Percentiles rank a stretch among this genome's conserved stretches.
These are phyloP conservation scores for Simplicillium sp. DNA, from an alignment of 2,329 filamentous ascomycete species.

Conservation along the genomic window DNA sequence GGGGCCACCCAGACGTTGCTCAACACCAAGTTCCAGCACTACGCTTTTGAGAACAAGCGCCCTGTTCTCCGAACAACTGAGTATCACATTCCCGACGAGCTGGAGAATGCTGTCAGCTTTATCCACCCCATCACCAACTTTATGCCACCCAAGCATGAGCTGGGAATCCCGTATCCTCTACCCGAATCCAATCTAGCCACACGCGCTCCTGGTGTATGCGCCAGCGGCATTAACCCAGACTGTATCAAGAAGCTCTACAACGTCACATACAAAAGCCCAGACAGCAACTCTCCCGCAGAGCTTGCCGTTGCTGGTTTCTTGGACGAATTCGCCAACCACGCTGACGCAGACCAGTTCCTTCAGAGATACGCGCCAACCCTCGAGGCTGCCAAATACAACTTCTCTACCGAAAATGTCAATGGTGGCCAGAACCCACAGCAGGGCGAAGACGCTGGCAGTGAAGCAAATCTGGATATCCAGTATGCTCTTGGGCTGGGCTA, in stretches of 20 bases:
- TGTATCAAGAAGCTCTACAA: conserved; percentile 37
- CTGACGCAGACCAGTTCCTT: conserved; percentile 30
- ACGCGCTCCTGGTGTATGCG: conserved; percentile 19
- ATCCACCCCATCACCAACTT: conserved; percentile 40
- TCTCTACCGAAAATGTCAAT: conserved; percentile 29
- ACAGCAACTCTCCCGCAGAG: conserved; percentile 22
- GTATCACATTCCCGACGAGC: conserved; percentile 31
- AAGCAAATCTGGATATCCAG: conserved; percentile 39
- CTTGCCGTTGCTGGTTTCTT: conserved; percentile 41
- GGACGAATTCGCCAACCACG: conserved; percentile 34
- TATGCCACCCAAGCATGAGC: conserved; percentile 28
- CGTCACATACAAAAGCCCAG: conserved; percentile 23
- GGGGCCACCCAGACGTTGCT: conserved; percentile 28
- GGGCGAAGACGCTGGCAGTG: conserved; percentile 24
- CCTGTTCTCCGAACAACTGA: conserved; percentile 32
- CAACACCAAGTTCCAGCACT: conserved; percentile 28
- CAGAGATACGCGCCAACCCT: conserved; percentile 23
- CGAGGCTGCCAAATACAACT: conserved; percentile 25
- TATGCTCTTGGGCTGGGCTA: conserved; percentile 36
- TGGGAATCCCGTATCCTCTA: conserved; percentile 3
- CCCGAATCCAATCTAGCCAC: conserved; percentile 8
- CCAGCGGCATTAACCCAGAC: conserved; percentile 21
- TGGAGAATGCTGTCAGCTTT: conserved; percentile 31
- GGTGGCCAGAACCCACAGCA: conserved; percentile 33
- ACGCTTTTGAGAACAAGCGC: conserved; percentile 25